Percentiles rank a stretch among this genome's conserved stretches.
Evolutionary conservation across 78 protist genomes (phyloP).

Genomic region (Dictyostelium capitatum): DNA sequence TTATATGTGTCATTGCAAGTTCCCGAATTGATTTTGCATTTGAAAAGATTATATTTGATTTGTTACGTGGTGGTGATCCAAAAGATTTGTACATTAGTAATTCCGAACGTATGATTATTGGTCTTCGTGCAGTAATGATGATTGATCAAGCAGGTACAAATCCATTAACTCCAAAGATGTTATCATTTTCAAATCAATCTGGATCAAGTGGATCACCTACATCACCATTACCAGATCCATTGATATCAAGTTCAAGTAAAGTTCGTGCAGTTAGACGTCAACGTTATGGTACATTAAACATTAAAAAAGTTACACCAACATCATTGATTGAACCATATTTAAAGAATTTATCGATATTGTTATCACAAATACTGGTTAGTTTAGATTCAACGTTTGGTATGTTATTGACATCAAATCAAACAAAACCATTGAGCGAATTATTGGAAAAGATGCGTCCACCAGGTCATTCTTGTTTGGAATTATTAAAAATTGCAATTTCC

Average conservation of each 20-base stretch:
- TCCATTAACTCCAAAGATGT: slow-evolving; percentile 69
- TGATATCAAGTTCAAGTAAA: slow-evolving; percentile 10
- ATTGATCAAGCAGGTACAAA: slow-evolving; percentile 70
- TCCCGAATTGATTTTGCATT: slow-evolving; percentile 60
- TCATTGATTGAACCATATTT: slow-evolving; percentile 70
- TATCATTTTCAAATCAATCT: slow-evolving; percentile 38
- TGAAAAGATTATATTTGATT: slow-evolving; percentile 76
- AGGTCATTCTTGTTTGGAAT: slow-evolving; percentile 64
- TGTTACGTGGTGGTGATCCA: slow-evolving; percentile 74
- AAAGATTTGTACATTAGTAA: slow-evolving; percentile 56
- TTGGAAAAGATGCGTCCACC: slow-evolving; percentile 82
- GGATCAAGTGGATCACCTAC: slow-evolving; percentile 20
- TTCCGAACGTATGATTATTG: slow-evolving; percentile 76
- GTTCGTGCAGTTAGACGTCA: slow-evolving; percentile 67
- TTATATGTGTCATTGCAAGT: slow-evolving; percentile 68
- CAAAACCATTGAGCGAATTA: slow-evolving; percentile 49
- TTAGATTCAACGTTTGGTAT: slow-evolving; percentile 46
- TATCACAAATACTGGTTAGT: slow-evolving; percentile 40
- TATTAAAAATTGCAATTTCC: slow-evolving; percentile 60
- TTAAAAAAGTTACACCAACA: slow-evolving; percentile 36
- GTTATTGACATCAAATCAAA: slow-evolving; percentile 49
- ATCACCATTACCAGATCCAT: slow-evolving; percentile 11
- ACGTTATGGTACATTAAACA: slow-evolving; percentile 63
- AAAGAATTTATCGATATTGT: slow-evolving; percentile 54
- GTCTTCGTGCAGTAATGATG: slow-evolving; percentile 62